Evolutionary conservation across 805 yeast genomes (phyloP), one percentile per base, ranked within the genome.

Genomic region (Yarrowia hollandica): DNA sequence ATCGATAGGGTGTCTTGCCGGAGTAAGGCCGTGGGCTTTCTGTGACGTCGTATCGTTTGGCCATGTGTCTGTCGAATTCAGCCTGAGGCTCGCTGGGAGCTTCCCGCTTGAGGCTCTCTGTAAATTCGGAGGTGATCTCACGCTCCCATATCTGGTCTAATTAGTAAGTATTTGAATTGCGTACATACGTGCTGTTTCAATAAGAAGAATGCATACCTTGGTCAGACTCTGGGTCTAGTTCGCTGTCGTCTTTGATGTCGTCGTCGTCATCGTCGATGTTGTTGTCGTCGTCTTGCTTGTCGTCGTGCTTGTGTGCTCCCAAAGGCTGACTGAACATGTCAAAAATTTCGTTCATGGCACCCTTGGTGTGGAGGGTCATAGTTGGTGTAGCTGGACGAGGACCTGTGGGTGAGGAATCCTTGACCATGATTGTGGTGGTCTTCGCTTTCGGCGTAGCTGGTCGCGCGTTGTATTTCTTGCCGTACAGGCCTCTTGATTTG

Each of bases 261-360:
- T 65, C 64, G 11, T 66, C 63, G 19, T 63, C 66, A 39, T 62
- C 65, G 30, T 64, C 63, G 11, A 62, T 66, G 18, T 65, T 67
- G 31, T 65, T 65, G 16, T 62, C 67, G 12, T 64, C 63, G 18
- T 63, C 64, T 14, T 62, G 65, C 16, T 60, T 62, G 38, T 62
- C 39, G 46, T 59, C 57, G 15, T 57, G 56, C 31, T 41, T 44
- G 39, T 52, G 60, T 3, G 34, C 62, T 3, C 64, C 63, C n/a
- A 66, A 37, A 5, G 69, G 67, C 60, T 66, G 66, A 34, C 63
- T 88, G 68, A 89, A 87, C 90, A 90, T 87, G 14, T 81, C 79
- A 62, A 80, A 75, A 0, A 90, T 84, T 64, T 89, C 96, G 59
- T 82, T 80, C 60, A 83, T 79, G 1, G 96, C 92, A 65, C 83